Percentiles rank a stretch among this genome's conserved stretches.
Conservation (phyloP, 164 flowering plant species). For the Buxus sempervirens region DNA sequence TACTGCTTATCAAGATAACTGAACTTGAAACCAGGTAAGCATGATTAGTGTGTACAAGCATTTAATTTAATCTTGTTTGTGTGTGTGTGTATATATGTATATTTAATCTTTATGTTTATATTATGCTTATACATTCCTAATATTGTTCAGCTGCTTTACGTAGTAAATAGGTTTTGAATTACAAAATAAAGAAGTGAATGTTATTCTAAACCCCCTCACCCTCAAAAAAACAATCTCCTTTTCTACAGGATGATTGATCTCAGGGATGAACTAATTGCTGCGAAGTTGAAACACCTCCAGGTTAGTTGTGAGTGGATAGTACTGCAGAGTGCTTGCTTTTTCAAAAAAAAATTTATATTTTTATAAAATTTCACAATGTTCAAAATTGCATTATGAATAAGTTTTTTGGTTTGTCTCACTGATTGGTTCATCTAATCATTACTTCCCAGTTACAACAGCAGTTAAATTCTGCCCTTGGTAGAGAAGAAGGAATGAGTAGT, state of each 20-base stretch:
- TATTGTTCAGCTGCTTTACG: constrained; percentile 3
- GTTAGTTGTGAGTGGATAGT: constrained; percentile 33
- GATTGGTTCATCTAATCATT: constrained; percentile 4
- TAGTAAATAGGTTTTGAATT: background rate
- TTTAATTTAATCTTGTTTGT: background rate
- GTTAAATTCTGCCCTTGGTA: constrained; percentile 35
- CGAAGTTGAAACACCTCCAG: constrained; percentile 54
- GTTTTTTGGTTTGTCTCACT: background rate
- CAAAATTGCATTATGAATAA: background rate
- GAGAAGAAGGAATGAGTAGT: constrained; percentile 36
- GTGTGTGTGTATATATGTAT: too few species aligned
- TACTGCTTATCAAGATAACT: constrained; percentile 48
- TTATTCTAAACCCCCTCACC: background rate
- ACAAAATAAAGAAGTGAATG: background rate
- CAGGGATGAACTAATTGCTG: constrained; percentile 70
- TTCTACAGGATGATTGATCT: constrained; percentile 64
- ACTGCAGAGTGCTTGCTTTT: background rate
- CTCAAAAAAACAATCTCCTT: background rate
- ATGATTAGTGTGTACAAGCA: constrained; percentile 4
- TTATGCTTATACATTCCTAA: background rate
- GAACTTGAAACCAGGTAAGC: constrained; percentile 74
- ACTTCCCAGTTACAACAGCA: constrained; percentile 65
- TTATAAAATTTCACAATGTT: background rate
- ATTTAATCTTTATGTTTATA: too few species aligned
- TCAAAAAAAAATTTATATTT: background rate